phyloP scores from a whole-genome alignment of 2,329 filamentous ascomycete genomes.

The Fusarium virguliforme region DNA sequence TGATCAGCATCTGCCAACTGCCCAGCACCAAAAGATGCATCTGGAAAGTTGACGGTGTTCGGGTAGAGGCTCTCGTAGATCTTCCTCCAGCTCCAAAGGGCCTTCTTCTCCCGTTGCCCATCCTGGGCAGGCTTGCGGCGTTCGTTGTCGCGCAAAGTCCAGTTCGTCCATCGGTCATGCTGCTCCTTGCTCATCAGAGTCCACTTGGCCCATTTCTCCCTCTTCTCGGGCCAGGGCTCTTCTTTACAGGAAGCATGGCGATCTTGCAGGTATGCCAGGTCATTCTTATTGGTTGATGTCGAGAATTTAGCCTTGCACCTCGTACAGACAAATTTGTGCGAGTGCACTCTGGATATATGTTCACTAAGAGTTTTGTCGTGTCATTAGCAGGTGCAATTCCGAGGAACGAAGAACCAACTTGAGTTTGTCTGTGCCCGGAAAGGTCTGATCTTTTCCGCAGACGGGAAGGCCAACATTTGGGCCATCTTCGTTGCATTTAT shows the following conservation, averaged over 20 bases:
- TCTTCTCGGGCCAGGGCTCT: not conserved
- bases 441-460: not conserved
- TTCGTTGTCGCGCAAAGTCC: not conserved
- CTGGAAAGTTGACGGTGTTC: not conserved
- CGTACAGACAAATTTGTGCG: not conserved
- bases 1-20: not conserved
- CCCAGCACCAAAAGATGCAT: not conserved
- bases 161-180: not conserved
- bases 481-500: not conserved
- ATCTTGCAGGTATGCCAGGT: not conserved
- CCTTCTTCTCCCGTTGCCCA: not conserved
- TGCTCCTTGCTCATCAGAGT: not conserved
- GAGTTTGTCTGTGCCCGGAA: not conserved
- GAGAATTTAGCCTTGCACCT: not conserved
- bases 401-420: not conserved
- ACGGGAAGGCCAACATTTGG: no score
- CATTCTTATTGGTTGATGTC: not conserved
- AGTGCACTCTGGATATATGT: not conserved
- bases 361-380: not conserved
- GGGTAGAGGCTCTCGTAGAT: constrained; percentile 4
- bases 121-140: not conserved
- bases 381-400: not conserved
- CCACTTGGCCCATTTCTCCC: not conserved
- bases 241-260: not conserved
- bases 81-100: not conserved